Conservation (phyloP, 306 rosid species). For the Ceratonia siliqua region DNA sequence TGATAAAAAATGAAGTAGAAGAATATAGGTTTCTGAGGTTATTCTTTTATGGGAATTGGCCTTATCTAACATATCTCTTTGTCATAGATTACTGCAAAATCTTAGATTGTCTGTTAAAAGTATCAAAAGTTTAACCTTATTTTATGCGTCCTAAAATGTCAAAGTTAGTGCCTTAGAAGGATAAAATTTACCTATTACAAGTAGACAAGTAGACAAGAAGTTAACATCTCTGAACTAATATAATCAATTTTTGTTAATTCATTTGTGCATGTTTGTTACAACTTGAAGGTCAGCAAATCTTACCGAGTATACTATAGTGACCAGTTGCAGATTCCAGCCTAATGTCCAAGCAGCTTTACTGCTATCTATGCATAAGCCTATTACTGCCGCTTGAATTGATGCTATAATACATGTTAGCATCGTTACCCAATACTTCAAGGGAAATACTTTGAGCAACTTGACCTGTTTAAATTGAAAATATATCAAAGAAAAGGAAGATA, state of each 20-base stretch:
- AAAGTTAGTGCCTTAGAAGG: too few relatives aligned
- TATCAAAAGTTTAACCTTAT: too few relatives aligned
- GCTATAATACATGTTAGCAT: conserved; percentile 60
- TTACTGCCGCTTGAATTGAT: conserved; percentile 46
- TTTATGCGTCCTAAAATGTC: too few relatives aligned
- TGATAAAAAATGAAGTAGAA: background rate
- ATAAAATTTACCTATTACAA: too few relatives aligned
- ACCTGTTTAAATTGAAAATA: conserved; percentile 40
- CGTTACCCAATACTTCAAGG: conserved; percentile 55
- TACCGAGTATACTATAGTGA: conserved; percentile 73
- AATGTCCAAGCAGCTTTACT: conserved; percentile 52
- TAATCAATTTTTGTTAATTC: background rate
- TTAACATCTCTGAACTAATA: too few relatives aligned
- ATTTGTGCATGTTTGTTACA: background rate
- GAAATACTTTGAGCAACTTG: conserved; percentile 48
- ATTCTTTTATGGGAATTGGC: too few relatives aligned
- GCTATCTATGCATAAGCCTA: conserved; percentile 51
- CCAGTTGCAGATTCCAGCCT: conserved; percentile 56
- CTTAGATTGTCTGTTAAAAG: too few relatives aligned
- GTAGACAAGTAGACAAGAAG: too few relatives aligned
- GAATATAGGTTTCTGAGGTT: background rate
- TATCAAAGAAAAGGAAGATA: background rate
- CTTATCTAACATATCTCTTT: too few relatives aligned
- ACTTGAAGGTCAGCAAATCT: background rate
- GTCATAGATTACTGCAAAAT: too few relatives aligned